A percentile compares a stretch with the other conserved stretches of the same genome.
These are phyloP conservation scores for Yamagishiella unicocca DNA, from an alignment of 139 green algal genomes.

Conservation along the genomic window DNA sequence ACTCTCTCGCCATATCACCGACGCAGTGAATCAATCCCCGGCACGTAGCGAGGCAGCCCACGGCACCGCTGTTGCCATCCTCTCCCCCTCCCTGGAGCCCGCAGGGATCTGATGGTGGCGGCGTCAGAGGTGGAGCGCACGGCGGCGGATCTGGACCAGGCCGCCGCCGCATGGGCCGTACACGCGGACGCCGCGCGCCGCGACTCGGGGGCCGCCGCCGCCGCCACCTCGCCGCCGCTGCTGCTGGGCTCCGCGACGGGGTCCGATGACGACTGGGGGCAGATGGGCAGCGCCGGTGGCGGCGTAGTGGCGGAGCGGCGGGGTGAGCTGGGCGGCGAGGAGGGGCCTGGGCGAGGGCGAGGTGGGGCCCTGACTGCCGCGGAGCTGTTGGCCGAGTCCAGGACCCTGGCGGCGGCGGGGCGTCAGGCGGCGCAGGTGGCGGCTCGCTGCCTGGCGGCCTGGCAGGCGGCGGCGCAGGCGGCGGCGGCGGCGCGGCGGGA, in stretches of 20 bases:
- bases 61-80: background rate
- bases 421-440: background rate
- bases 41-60: too few species aligned
- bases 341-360: background rate
- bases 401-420: background rate
- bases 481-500: background rate
- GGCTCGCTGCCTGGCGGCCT: background rate
- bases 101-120: slow-evolving; percentile 3
- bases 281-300: background rate
- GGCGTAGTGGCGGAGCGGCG: too few species aligned
- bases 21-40: too few species aligned
- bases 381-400: background rate
- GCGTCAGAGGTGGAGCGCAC: background rate
- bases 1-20: background rate
- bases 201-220: background rate
- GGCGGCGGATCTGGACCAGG: background rate
- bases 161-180: background rate
- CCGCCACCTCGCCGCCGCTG: too few species aligned
- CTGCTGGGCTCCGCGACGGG: background rate
- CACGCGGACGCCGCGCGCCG: background rate
- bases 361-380: background rate
- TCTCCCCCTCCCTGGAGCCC: background rate
- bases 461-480: background rate
- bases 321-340: background rate
- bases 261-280: background rate